These are phyloP conservation scores for Crithidia expoeki DNA, from an alignment of 208 protist genomes.

Conservation along the genomic window DNA sequence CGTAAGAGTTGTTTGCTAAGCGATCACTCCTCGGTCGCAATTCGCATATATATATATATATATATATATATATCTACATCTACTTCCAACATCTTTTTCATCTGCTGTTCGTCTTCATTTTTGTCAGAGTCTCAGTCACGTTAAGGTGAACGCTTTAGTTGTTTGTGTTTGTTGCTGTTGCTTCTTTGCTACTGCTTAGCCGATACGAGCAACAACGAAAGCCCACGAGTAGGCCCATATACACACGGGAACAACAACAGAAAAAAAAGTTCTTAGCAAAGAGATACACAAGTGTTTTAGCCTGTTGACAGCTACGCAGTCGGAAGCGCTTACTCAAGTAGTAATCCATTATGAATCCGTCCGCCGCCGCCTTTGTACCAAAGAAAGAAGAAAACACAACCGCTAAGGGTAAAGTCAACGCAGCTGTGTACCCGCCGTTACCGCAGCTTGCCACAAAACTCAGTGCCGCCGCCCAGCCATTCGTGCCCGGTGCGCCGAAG, in stretches of 20 bases:
- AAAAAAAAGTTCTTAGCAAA: slow-evolving; percentile 3
- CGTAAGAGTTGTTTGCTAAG: too few species aligned
- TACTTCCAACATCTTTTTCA: too few species aligned
- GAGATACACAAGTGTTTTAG: background rate
- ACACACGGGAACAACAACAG: background rate
- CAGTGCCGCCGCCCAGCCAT: slow-evolving; percentile 57
- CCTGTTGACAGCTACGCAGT: background rate
- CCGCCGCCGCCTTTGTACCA: slow-evolving; percentile 64
- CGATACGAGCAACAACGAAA: background rate
- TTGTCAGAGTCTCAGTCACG: too few species aligned
- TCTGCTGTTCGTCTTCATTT: too few species aligned
- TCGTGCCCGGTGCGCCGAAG: slow-evolving; percentile 51
- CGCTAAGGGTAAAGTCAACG: slow-evolving; percentile 4
- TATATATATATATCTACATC: too few species aligned
- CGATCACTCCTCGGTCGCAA: too few species aligned
- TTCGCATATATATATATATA: too few species aligned
- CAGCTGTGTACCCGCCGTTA: slow-evolving; percentile 13
- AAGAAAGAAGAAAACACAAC: slow-evolving; percentile 1
- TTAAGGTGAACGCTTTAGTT: too few species aligned
- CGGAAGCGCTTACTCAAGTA: background rate
- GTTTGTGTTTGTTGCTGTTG: too few species aligned
- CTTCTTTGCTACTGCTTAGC: too few species aligned
- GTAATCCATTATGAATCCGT: slow-evolving; percentile 53
- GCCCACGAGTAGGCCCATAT: background rate
- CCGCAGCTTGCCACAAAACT: slow-evolving; percentile 44